phyloP scores from a whole-genome alignment of 1,284 basidiomycete genomes.

The Cerioporus squamosus region DNA sequence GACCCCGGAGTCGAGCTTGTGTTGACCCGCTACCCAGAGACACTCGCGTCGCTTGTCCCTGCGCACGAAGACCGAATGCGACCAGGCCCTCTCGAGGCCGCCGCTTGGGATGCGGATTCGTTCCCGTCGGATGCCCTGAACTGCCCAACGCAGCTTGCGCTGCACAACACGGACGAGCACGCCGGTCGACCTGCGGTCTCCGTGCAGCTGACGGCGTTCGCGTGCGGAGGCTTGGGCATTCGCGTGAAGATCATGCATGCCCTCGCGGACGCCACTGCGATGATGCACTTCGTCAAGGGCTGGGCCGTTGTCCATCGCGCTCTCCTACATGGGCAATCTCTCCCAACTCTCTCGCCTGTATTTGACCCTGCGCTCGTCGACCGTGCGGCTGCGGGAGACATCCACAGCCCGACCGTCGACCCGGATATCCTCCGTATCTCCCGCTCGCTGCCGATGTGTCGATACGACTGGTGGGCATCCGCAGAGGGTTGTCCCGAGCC shows the following conservation, averaged over 20 bases:
- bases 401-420: slow-evolving; percentile 34
- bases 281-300: slow-evolving; percentile 42
- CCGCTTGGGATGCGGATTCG: slow-evolving; percentile 23
- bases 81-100: not conserved
- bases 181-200: slow-evolving; percentile 33
- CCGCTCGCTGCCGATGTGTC: slow-evolving; percentile 37
- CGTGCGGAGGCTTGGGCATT: slow-evolving; percentile 26
- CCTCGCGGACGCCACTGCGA: slow-evolving; percentile 43
- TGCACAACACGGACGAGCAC: slow-evolving; percentile 28
- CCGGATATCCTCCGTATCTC: slow-evolving; percentile 31
- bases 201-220: slow-evolving; percentile 43
- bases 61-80: slow-evolving; percentile 15
- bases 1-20: slow-evolving; percentile 46
- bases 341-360: slow-evolving; percentile 28
- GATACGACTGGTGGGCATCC: slow-evolving; percentile 45
- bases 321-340: not conserved
- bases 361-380: slow-evolving; percentile 43
- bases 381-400: slow-evolving; percentile 36
- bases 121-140: slow-evolving; percentile 26
- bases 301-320: slow-evolving; percentile 40
- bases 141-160: slow-evolving; percentile 30
- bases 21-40: slow-evolving; percentile 25
- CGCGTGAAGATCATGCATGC: slow-evolving; percentile 41
- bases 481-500: slow-evolving; percentile 29
- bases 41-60: slow-evolving; percentile 32